Base-by-base conservation (phyloP, 2,329 filamentous ascomycete species). In the Colletotrichum tropicicola region DNA sequence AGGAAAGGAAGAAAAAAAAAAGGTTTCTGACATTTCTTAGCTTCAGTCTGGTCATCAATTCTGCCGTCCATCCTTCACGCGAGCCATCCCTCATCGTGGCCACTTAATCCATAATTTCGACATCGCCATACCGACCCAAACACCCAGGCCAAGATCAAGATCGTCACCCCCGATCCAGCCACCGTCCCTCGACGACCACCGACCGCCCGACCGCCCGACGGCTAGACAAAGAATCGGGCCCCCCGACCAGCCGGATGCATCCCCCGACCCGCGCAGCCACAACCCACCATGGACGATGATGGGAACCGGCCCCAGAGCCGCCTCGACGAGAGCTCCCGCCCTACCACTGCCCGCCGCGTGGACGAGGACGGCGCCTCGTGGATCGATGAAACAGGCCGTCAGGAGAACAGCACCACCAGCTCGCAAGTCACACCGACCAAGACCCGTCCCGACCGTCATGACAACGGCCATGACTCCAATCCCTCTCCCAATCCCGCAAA, bases 221-320 rank as follows among this genome's bases (percentile, higher is more conserved):
- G 17, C 15, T 13, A n/a, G 21, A 59, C 59, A 65, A 57, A 64
- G 48, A 49, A 51, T 6, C 12, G 6, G 15, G 7, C 17, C 19
- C 49, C 30, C 23, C 47, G 39, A 48, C 64, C 49, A 64, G 54
- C 66, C 63, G 63, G 23, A 68, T 67, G 66, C 66, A 67, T 64
- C 28, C 51, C 41, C 55, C 51, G 37, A 58, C 13, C 32, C 30
- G 27, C 32, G 25, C 44, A 43, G 54, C 59, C 43, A 52, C 37
- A 51, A 19, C 37, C 75, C 73, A 73, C 71, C 73, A 80, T 80
- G 78, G 74, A 75, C 66, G 70, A 72, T 69, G 74, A 75, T 73
- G 74, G 77, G 67, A 68, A 28, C 54, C 59, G 54, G 55, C 55
- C 62, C 44, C 60, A 25, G 60, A 59, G 54, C 47, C 60, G 30